These are phyloP conservation scores for Vickermania spadyakhi DNA, from an alignment of 208 protist genomes.

Conservation along the genomic window DNA sequence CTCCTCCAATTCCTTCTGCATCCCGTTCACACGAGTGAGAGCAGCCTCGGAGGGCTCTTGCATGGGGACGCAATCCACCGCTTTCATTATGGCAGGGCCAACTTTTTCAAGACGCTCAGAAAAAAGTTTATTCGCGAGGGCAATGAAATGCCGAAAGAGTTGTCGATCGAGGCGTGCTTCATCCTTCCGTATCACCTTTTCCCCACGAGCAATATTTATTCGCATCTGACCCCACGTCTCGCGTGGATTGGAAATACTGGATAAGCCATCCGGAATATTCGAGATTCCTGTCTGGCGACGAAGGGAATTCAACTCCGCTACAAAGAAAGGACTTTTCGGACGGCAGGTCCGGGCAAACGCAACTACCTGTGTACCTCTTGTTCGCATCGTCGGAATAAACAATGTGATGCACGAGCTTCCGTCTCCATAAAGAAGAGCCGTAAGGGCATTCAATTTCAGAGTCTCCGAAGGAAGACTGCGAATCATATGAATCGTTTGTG, in stretches of 20 bases:
- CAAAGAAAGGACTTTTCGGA: slow-evolving; percentile 88
- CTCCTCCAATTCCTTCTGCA: slow-evolving; percentile 30
- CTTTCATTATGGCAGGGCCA: slow-evolving; percentile 59
- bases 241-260: slow-evolving; percentile 51
- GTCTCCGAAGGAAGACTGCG: slow-evolving; percentile 80
- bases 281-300: slow-evolving; percentile 59
- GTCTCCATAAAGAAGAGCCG: slow-evolving; percentile 81
- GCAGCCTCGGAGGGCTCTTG: slow-evolving; percentile 32
- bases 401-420: slow-evolving; percentile 83
- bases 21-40: slow-evolving; percentile 18
- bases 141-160: slow-evolving; percentile 69
- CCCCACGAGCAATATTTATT: slow-evolving; percentile 59
- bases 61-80: slow-evolving; percentile 62
- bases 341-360: slow-evolving; percentile 82
- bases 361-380: slow-evolving; percentile 63
- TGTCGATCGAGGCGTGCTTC: slow-evolving; percentile 68
- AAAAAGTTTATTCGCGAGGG: slow-evolving; percentile 84
- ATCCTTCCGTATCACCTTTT: slow-evolving; percentile 24
- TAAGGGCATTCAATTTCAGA: slow-evolving; percentile 72
- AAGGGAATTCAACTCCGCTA: slow-evolving; percentile 68
- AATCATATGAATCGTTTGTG: slow-evolving; percentile 82
- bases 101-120: slow-evolving; percentile 77
- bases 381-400: slow-evolving; percentile 77
- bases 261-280: slow-evolving; percentile 42
- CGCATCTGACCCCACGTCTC: slow-evolving; percentile 65